Conservation (phyloP, 371 early-diverging fungal genomes). For the Mortierella sp. region DNA sequence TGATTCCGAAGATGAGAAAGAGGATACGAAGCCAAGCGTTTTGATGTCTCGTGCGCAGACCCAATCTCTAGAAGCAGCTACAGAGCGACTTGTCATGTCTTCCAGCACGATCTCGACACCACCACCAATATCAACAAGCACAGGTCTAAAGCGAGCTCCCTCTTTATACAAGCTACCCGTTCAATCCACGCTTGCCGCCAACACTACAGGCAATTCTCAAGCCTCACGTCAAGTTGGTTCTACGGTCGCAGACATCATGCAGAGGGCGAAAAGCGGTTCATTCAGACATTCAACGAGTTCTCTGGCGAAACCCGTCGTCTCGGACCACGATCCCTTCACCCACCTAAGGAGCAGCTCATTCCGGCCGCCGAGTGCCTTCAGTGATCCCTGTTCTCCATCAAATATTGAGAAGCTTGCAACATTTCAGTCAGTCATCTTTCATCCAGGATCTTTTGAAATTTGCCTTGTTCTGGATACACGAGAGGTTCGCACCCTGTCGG, state of each 20-base stretch:
- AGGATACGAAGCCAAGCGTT: neutral
- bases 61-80: neutral
- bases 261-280: no score
- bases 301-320: neutral
- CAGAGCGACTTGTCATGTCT: neutral
- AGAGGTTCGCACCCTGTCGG: conserved; percentile 74
- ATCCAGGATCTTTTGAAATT: conserved; percentile 76
- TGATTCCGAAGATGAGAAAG: conserved; percentile 21
- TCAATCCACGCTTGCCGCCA: neutral
- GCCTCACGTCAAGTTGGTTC: no score
- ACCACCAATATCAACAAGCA: neutral
- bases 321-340: conserved; percentile 18
- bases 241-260: no score
- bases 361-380: neutral
- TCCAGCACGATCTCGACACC: neutral
- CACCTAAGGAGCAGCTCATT: conserved; percentile 11
- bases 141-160: conserved; percentile 3
- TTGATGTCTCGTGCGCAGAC: neutral
- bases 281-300: neutral
- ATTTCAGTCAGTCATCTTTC: conserved; percentile 36
- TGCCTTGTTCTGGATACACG: conserved; percentile 84
- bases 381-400: neutral
- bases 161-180: neutral
- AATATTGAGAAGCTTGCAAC: conserved; percentile 19
- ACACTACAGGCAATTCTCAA: no score